Evolutionary conservation across 169 alveolate genomes (phyloP).

Genomic region (Cryptosporidium viatorum): DNA sequence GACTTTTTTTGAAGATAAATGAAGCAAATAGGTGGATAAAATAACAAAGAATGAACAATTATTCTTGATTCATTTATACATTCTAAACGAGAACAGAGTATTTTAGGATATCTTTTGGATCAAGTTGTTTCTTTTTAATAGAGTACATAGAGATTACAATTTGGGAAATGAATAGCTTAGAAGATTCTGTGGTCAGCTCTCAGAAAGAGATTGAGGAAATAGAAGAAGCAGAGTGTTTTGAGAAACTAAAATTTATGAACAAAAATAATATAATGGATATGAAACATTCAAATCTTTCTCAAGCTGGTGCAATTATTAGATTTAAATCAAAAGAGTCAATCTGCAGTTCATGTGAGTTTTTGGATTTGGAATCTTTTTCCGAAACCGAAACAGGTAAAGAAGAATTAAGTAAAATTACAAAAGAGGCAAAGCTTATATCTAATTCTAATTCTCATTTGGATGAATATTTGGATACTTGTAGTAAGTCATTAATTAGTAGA

Average conservation of each 20-base stretch:
- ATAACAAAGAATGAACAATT: not conserved
- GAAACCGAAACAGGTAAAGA: not conserved
- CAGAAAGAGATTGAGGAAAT: not conserved
- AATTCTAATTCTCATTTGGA: not conserved
- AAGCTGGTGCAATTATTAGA: not conserved
- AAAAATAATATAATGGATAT: not conserved
- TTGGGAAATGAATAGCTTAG: not conserved
- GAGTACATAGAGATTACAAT: not conserved
- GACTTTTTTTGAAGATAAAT: not conserved
- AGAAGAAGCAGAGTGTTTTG: not conserved
- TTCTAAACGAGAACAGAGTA: not conserved
- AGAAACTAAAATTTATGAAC: not conserved
- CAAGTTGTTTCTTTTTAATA: not conserved
- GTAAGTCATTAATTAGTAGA: not conserved
- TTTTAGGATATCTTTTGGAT: not conserved
- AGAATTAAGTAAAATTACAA: not conserved
- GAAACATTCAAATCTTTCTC: not conserved
- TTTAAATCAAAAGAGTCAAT: not conserved
- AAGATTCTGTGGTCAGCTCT: not conserved
- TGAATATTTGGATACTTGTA: constrained; percentile 21
- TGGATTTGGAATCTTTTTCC: not conserved
- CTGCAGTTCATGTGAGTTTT: not conserved
- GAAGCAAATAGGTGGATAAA: not conserved
- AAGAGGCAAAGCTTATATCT: not conserved
- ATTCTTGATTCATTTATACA: not conserved